Evolutionary conservation across 495 filamentous ascomycete species (phyloP).

Genomic region (Trichoderma orchidacearum): DNA sequence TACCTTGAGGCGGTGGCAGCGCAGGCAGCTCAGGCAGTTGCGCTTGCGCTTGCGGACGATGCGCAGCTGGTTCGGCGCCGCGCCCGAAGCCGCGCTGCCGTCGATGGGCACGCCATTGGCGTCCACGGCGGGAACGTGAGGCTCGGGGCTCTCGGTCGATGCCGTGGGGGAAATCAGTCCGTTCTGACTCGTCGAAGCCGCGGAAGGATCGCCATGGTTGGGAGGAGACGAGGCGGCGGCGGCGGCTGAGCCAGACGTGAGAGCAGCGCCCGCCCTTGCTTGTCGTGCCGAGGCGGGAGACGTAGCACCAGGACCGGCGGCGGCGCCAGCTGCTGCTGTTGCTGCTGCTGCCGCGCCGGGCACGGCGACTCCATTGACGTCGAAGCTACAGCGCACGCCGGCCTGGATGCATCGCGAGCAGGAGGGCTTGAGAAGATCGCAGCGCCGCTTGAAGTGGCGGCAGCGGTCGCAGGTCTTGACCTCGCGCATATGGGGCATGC

Average conservation of each 20-base stretch:
- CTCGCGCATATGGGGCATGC: conserved; percentile 4
- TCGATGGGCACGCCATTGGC: background rate
- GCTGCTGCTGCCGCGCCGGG: background rate
- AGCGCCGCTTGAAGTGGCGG: conserved; percentile 3
- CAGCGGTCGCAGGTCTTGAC: conserved; percentile 3
- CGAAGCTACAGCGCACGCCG: conserved; percentile 2
- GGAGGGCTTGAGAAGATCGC: conserved; percentile 1
- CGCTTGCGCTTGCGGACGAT: conserved; percentile 5
- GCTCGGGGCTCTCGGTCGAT: background rate
- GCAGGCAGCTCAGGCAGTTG: conserved; percentile 5
- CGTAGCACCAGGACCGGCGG: background rate
- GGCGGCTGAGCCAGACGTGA: background rate
- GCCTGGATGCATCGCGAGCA: conserved; percentile 4
- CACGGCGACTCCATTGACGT: background rate
- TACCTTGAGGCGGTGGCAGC: conserved; percentile 14
- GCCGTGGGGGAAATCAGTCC: background rate
- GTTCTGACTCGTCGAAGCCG: background rate
- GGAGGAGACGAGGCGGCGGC: background rate
- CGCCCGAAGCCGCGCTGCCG: background rate
- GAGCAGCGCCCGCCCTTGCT: background rate
- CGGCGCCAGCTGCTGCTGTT: background rate
- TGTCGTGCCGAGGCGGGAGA: background rate
- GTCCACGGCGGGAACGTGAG: background rate
- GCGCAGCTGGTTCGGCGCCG: background rate
- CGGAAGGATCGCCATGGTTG: background rate